These are phyloP conservation scores for Kazachstania psychrophila DNA, from an alignment of 805 yeast genomes.

Conservation along the genomic window DNA sequence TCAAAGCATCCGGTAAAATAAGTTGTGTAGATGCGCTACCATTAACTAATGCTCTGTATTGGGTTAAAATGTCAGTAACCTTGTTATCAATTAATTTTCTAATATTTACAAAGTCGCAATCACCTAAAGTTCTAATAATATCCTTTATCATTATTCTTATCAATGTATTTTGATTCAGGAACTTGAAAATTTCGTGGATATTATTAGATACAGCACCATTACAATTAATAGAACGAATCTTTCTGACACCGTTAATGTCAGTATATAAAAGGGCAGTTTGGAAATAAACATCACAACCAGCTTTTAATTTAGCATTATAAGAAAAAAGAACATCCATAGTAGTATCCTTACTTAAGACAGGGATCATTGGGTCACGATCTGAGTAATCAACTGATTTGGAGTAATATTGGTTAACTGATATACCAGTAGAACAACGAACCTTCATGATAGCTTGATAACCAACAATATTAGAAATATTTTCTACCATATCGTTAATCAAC, in stretches of 20 bases:
- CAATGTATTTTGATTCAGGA: constrained; percentile 67
- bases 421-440: constrained; percentile 78
- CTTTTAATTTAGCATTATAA: constrained; percentile 60
- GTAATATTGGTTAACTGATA: constrained; percentile 69
- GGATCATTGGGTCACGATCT: constrained; percentile 57
- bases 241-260: constrained; percentile 61
- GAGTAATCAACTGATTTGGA: constrained; percentile 43
- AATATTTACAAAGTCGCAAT: constrained; percentile 39
- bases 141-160: constrained; percentile 46
- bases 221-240: constrained; percentile 78
- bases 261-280: constrained; percentile 88
- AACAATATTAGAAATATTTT: constrained; percentile 38
- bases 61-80: constrained; percentile 46
- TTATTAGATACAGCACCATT: constrained; percentile 75
- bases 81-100: constrained; percentile 46
- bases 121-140: constrained; percentile 32
- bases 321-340: constrained; percentile 61
- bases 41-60: constrained; percentile 43
- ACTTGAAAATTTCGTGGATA: constrained; percentile 62
- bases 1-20: constrained; percentile 72
- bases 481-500: constrained; percentile 51
- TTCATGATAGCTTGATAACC: constrained; percentile 81
- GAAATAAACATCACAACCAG: constrained; percentile 73
- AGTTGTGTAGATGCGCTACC: constrained; percentile 41
- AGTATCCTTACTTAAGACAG: constrained; percentile 53